These are phyloP conservation scores for Cyclanthera cordifolia DNA, from an alignment of 306 rosid species.

Conservation along the genomic window DNA sequence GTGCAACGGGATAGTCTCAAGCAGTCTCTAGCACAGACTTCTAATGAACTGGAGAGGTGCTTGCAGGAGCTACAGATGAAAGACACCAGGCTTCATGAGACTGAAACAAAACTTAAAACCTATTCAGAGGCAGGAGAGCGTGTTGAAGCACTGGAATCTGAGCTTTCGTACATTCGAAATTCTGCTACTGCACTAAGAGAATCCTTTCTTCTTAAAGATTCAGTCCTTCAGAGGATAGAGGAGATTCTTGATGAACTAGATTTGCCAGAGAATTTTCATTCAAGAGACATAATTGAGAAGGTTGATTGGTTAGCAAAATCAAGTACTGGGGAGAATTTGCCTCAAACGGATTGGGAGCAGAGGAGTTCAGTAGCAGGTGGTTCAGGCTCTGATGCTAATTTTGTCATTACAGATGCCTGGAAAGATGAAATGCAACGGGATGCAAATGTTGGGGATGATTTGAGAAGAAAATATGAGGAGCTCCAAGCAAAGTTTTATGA, in stretches of 20 bases:
- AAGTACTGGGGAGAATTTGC: conserved; percentile 42
- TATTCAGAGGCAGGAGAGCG: conserved; percentile 95
- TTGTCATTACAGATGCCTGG: conserved; percentile 59
- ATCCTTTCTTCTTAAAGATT: conserved; percentile 95
- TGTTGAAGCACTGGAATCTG: conserved; percentile 89
- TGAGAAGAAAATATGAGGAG: conserved; percentile 59
- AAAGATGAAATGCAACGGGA: conserved; percentile 56
- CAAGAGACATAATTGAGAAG: conserved; percentile 77
- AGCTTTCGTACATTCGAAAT: conserved; percentile 94
- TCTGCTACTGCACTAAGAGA: conserved; percentile 90
- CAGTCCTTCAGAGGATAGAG: conserved; percentile 93
- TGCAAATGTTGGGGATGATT: conserved; percentile 44
- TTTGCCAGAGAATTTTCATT: conserved; percentile 95
- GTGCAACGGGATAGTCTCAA: conserved; percentile 87
- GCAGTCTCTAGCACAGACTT: conserved; percentile 65
- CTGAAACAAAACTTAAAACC: conserved; percentile 63
- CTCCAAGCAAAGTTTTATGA: conserved; percentile 65
- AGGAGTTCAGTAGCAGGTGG: conserved; percentile 57
- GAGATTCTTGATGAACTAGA: conserved; percentile 90
- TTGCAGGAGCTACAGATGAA: conserved; percentile 65
- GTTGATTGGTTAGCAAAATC: conserved; percentile 92
- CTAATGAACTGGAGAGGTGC: conserved; percentile 75
- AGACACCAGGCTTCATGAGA: conserved; percentile 57
- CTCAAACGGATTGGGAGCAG: conserved; percentile 63
- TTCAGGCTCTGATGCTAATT: conserved; percentile 65